Evolutionary conservation across 176 grass and related monocot genomes (phyloP).

Genomic region (Cenchrus fungigraminus): DNA sequence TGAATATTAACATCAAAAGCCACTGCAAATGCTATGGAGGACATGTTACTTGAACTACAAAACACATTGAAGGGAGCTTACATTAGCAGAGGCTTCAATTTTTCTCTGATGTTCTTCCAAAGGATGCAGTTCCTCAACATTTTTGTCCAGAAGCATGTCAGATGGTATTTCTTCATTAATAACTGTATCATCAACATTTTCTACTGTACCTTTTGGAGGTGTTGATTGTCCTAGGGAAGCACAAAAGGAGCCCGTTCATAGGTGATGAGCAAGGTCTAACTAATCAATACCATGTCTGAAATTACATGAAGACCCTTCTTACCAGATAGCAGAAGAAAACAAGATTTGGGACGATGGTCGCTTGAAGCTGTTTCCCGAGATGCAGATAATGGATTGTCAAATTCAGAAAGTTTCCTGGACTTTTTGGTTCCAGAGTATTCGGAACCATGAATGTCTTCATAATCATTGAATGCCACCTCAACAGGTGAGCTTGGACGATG

Average conservation of each 20-base stretch:
- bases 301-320: constrained; percentile 11
- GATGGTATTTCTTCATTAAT: constrained; percentile 15
- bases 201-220: background rate
- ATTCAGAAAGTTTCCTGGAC: constrained; percentile 32
- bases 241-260: background rate
- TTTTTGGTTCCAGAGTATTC: constrained; percentile 33
- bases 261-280: background rate
- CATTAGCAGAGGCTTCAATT: constrained; percentile 27
- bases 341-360: constrained; percentile 30
- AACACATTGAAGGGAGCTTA: constrained; percentile 14
- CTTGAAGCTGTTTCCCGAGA: constrained; percentile 5
- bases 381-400: constrained; percentile 33
- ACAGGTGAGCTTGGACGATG: constrained; percentile 25
- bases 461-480: background rate
- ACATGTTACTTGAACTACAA: background rate
- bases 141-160: constrained; percentile 5
- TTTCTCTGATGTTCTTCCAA: constrained; percentile 20
- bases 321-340: background rate
- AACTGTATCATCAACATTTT: constrained; percentile 20
- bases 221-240: constrained; percentile 11
- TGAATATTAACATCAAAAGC: background rate
- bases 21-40: background rate
- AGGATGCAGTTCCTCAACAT: background rate
- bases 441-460: background rate
- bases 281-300: constrained; percentile 17